phyloP scores from a whole-genome alignment of 805 yeast genomes.

The Metschnikowia aberdeeniae region DNA sequence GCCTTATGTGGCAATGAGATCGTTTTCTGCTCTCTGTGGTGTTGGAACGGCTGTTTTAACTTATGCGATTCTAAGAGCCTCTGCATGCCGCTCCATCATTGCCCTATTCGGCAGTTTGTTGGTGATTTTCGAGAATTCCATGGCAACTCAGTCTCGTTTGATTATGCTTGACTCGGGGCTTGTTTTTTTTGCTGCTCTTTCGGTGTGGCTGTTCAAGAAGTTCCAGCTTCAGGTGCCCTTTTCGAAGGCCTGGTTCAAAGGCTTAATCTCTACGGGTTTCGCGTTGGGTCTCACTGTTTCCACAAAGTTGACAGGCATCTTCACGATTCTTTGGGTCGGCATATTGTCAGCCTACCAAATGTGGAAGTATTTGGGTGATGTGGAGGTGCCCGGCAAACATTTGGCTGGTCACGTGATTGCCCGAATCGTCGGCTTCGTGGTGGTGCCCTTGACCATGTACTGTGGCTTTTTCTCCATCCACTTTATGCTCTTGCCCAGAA shows the following conservation, averaged over 20 bases:
- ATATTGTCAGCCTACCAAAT: conserved; percentile 43
- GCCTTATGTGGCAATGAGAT: conserved; percentile 54
- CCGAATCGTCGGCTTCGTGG: conserved; percentile 42
- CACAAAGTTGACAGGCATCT: conserved; percentile 67
- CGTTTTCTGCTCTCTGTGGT: conserved; percentile 55
- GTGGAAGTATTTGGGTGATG: conserved; percentile 73
- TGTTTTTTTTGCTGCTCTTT: conserved; percentile 43
- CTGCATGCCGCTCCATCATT: conserved; percentile 49
- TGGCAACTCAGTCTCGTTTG: conserved; percentile 56
- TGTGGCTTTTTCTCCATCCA: conserved; percentile 54
- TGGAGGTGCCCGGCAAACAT: conserved; percentile 37
- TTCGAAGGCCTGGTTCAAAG: conserved; percentile 48
- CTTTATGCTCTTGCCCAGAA: conserved; percentile 41
- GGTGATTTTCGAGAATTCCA: conserved; percentile 59
- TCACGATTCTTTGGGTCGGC: conserved; percentile 64
- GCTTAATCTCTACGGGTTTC: conserved; percentile 46
- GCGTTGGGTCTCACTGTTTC: conserved; percentile 54
- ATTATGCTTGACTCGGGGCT: conserved; percentile 41
- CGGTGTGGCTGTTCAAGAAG: conserved; percentile 49
- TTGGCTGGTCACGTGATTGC: conserved; percentile 39
- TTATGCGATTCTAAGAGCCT: conserved; percentile 51
- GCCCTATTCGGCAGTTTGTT: conserved; percentile 50
- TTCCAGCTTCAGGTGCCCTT: conserved; percentile 46
- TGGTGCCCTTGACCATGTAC: conserved; percentile 59
- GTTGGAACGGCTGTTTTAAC: conserved; percentile 48